Percentiles rank a stretch among this genome's conserved stretches.
Evolutionary conservation across 208 protist species (phyloP).

Genomic region (Trypanosoma congolense): DNA sequence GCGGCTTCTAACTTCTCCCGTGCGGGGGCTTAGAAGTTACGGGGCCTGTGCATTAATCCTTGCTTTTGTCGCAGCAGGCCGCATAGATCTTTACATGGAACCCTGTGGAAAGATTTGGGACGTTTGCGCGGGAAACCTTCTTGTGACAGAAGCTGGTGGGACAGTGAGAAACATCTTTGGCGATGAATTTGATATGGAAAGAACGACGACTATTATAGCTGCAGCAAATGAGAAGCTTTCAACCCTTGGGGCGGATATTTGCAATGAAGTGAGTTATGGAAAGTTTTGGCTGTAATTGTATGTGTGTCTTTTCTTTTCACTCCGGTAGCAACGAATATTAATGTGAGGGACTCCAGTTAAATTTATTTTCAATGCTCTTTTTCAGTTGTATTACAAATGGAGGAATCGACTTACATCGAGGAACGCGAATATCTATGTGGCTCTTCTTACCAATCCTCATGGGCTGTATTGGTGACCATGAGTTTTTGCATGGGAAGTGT

Average conservation of each 20-base stretch:
- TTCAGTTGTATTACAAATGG: too few relatives aligned
- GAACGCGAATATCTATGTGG: too few relatives aligned
- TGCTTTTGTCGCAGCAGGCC: constrained; percentile 48
- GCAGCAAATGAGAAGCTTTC: constrained; percentile 35
- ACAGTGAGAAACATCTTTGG: constrained; percentile 53
- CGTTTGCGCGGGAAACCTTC: constrained; percentile 47
- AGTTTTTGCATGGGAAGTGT: too few relatives aligned
- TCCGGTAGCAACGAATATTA: too few relatives aligned
- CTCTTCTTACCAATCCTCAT: too few relatives aligned
- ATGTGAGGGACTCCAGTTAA: too few relatives aligned
- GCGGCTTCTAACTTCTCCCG: constrained; percentile 23
- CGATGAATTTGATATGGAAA: constrained; percentile 39
- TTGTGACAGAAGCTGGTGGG: constrained; percentile 71
- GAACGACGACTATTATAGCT: constrained; percentile 46
- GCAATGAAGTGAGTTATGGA: constrained; percentile 27
- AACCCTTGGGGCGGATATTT: constrained; percentile 24
- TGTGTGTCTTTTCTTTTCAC: too few relatives aligned
- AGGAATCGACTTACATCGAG: too few relatives aligned
- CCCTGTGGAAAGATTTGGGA: constrained; percentile 53
- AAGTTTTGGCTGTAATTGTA: constrained; percentile 38
- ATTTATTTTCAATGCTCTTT: too few relatives aligned
- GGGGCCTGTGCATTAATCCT: constrained; percentile 43
- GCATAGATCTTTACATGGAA: constrained; percentile 61
- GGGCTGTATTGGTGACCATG: too few relatives aligned
- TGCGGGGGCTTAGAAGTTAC: constrained; percentile 40